phyloP scores from a whole-genome alignment of 768 basidiomycete genomes.

The Boletus sensibilis region DNA sequence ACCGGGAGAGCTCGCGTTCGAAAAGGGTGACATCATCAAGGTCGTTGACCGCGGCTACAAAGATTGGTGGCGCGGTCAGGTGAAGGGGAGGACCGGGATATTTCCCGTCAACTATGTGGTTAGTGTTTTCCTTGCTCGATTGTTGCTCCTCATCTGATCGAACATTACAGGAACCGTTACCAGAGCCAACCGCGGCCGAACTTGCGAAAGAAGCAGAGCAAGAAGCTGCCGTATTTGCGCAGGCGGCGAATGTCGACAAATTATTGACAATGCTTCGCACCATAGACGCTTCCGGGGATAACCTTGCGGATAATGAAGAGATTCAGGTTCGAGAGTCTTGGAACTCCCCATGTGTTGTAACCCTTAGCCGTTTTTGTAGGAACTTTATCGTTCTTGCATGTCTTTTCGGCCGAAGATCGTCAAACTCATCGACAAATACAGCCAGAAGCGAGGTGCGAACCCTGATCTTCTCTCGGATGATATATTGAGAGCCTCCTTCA shows the following conservation, averaged over 20 bases:
- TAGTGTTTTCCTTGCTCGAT: slow-evolving; percentile 29
- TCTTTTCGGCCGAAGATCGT: slow-evolving; percentile 91
- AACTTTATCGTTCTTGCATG: slow-evolving; percentile 89
- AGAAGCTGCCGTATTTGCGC: slow-evolving; percentile 85
- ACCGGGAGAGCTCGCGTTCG: slow-evolving; percentile 86
- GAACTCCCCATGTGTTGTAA: slow-evolving; percentile 1
- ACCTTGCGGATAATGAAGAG: slow-evolving; percentile 88
- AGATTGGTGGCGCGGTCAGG: slow-evolving; percentile 96
- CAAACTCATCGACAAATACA: slow-evolving; percentile 95
- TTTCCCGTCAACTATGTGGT: slow-evolving; percentile 98
- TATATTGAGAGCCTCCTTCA: slow-evolving; percentile 29
- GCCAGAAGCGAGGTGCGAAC: slow-evolving; percentile 74
- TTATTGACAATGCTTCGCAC: slow-evolving; percentile 70
- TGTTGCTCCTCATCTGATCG: background rate
- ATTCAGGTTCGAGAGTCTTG: slow-evolving; percentile 56
- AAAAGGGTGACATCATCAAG: slow-evolving; percentile 91
- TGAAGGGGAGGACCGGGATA: slow-evolving; percentile 88
- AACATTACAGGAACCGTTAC: slow-evolving; percentile 66
- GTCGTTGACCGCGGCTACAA: slow-evolving; percentile 92
- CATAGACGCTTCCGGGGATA: slow-evolving; percentile 75
- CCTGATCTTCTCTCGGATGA: background rate
- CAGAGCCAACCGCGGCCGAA: slow-evolving; percentile 77
- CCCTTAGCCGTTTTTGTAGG: slow-evolving; percentile 43
- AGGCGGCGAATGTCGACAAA: slow-evolving; percentile 82
- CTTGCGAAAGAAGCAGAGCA: slow-evolving; percentile 79